These are phyloP conservation scores for Daldinia concentrica DNA, from an alignment of 495 filamentous ascomycete species.

Conservation along the genomic window DNA sequence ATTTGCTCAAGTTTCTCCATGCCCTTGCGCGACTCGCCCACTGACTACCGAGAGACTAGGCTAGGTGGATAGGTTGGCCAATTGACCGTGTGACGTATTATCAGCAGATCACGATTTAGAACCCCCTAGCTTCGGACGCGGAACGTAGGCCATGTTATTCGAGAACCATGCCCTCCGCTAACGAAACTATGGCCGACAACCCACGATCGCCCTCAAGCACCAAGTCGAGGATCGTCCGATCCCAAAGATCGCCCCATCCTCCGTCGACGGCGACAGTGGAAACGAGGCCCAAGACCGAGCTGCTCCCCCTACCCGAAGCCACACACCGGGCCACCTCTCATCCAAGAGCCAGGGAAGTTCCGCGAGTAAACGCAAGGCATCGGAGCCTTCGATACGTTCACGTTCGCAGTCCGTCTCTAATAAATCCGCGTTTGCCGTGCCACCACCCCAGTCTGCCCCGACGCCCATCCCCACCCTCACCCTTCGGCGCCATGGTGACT, in stretches of 20 bases:
- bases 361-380: slow-evolving; percentile 56
- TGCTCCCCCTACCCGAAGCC: slow-evolving; percentile 55
- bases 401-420: slow-evolving; percentile 58
- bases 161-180: slow-evolving; percentile 12
- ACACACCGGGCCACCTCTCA: slow-evolving; percentile 64
- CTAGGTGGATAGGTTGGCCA: slow-evolving; percentile 30
- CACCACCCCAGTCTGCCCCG: slow-evolving; percentile 35
- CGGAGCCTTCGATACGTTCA: slow-evolving; percentile 59
- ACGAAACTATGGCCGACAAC: slow-evolving; percentile 47
- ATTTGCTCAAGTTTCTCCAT: slow-evolving; percentile 15
- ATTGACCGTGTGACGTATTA: slow-evolving; percentile 28
- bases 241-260: slow-evolving; percentile 39
- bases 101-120: slow-evolving; percentile 9
- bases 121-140: slow-evolving; percentile 8
- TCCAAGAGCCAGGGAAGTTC: slow-evolving; percentile 52
- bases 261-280: slow-evolving; percentile 37
- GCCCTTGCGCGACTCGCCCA: slow-evolving; percentile 25
- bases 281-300: slow-evolving; percentile 41
- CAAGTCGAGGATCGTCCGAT: slow-evolving; percentile 42
- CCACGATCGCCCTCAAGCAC: slow-evolving; percentile 40
- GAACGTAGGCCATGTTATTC: slow-evolving; percentile 33
- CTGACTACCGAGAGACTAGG: slow-evolving; percentile 31
- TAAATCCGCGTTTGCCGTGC: slow-evolving; percentile 45
- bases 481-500: slow-evolving; percentile 37
- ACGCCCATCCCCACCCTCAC: slow-evolving; percentile 43